phyloP scores from a whole-genome alignment of 306 rosid genomes.

The Glycine soja region DNA sequence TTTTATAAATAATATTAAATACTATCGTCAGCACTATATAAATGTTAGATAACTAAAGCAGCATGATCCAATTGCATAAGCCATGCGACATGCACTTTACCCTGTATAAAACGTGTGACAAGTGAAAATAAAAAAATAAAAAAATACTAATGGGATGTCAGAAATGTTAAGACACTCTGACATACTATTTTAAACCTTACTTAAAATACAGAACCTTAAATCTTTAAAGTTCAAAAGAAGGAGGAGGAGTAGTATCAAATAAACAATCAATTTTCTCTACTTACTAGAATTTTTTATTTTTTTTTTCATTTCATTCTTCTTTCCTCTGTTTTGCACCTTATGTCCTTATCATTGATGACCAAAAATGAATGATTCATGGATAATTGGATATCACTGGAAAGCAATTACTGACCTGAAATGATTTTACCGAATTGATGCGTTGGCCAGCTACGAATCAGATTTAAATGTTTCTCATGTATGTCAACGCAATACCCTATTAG shows the following conservation, averaged over 20 bases:
- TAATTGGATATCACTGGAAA: not conserved
- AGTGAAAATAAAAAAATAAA: too few relatives aligned
- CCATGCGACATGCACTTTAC: too few relatives aligned
- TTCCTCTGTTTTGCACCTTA: not conserved
- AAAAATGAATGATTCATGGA: not conserved
- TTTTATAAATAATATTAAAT: too few relatives aligned
- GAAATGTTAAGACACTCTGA: too few relatives aligned
- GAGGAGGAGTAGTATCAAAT: not conserved
- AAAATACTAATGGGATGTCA: too few relatives aligned
- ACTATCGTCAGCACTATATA: too few relatives aligned
- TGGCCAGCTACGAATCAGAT: not conserved
- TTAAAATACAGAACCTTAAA: not conserved
- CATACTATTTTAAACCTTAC: too few relatives aligned
- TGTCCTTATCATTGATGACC: not conserved
- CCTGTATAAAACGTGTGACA: too few relatives aligned
- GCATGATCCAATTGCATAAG: too few relatives aligned
- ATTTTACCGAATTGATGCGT: not conserved
- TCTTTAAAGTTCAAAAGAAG: not conserved
- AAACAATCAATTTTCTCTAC: not conserved
- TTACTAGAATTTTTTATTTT: too few relatives aligned
- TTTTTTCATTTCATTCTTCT: not conserved
- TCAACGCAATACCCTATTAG: not conserved
- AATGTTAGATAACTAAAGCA: too few relatives aligned
- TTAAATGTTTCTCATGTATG: not conserved
- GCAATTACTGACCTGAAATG: not conserved